Percentiles rank a stretch among this genome's conserved stretches.
These are phyloP conservation scores for Laetiporus sulphureus DNA, from an alignment of 1,284 basidiomycete genomes.

Conservation along the genomic window DNA sequence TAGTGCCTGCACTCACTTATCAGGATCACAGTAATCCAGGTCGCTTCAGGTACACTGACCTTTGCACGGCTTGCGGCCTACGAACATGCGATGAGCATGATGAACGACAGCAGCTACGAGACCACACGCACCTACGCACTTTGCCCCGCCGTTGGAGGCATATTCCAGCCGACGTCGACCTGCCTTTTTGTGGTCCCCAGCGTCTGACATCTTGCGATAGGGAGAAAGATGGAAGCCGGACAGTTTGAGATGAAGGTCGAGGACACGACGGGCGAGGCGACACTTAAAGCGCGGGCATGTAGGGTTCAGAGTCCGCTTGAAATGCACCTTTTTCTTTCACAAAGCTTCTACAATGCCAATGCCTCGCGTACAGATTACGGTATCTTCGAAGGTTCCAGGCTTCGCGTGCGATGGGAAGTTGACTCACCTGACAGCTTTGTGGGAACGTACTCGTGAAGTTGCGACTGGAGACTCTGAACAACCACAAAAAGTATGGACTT, in stretches of 20 bases:
- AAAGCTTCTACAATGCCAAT: too few species aligned
- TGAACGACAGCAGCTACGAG: slow-evolving; percentile 16
- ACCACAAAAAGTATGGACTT: too few species aligned
- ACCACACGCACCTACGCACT: slow-evolving; percentile 70
- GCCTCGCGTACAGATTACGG: too few species aligned
- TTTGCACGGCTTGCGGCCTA: slow-evolving; percentile 76
- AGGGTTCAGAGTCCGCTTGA: slow-evolving; percentile 29
- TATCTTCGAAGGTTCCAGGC: too few species aligned
- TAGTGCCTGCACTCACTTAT: slow-evolving; percentile 45
- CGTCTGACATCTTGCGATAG: slow-evolving; percentile 47
- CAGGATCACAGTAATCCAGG: slow-evolving; percentile 10
- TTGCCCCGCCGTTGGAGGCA: slow-evolving; percentile 57
- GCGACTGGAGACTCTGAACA: too few species aligned
- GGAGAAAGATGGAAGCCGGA: slow-evolving; percentile 14
- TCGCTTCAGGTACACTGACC: slow-evolving; percentile 33
- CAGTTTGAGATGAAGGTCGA: slow-evolving; percentile 10
- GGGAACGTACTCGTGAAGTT: too few species aligned
- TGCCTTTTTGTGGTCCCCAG: slow-evolving; percentile 41
- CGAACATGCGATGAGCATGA: slow-evolving; percentile 23
- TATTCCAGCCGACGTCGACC: slow-evolving; percentile 82
- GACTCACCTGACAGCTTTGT: too few species aligned
- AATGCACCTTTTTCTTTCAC: too few species aligned
- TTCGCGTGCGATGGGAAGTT: too few species aligned
- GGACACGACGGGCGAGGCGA: slow-evolving; percentile 17
- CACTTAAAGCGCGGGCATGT: slow-evolving; percentile 18